These are phyloP conservation scores for Coleophoma eucalyptorum DNA, from an alignment of 2,329 filamentous ascomycete genomes.

Conservation along the genomic window DNA sequence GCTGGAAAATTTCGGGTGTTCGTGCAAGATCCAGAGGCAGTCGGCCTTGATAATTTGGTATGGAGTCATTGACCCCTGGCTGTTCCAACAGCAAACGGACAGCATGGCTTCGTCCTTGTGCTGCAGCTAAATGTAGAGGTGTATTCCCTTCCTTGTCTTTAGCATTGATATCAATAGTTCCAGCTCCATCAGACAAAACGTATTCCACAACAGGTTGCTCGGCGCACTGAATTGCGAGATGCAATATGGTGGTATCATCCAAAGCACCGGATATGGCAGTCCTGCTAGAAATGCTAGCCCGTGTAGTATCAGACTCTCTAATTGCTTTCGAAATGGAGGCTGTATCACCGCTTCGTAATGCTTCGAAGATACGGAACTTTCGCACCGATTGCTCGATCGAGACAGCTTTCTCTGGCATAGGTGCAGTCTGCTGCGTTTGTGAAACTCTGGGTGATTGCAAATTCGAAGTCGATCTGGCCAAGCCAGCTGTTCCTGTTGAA, in stretches of 20 bases:
- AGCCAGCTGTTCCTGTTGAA: constrained; percentile 21
- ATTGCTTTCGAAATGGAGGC: constrained; percentile 85
- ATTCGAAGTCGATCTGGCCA: constrained; percentile 23
- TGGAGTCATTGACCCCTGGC: constrained; percentile 80
- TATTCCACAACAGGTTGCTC: constrained; percentile 92
- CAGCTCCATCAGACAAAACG: constrained; percentile 72
- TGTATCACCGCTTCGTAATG: constrained; percentile 85
- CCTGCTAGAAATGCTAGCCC: constrained; percentile 40
- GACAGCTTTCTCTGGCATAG: constrained; percentile 24
- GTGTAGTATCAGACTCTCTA: constrained; percentile 48
- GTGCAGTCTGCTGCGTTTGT: constrained; percentile 5
- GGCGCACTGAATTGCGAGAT: constrained; percentile 93
- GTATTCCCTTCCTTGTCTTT: constrained; percentile 94
- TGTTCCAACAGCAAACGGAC: constrained; percentile 83
- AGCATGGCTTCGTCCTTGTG: constrained; percentile 73
- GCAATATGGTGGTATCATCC: constrained; percentile 85
- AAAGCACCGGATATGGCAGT: constrained; percentile 34
- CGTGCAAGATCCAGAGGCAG: constrained; percentile 84
- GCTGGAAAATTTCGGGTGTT: constrained; percentile 92
- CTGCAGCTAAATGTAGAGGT: constrained; percentile 81
- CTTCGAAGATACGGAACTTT: constrained; percentile 92
- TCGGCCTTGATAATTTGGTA: constrained; percentile 80
- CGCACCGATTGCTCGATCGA: constrained; percentile 90
- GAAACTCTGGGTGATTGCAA: constrained; percentile 11
- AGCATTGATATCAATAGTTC: constrained; percentile 76